These are phyloP conservation scores for Fusarium udum DNA, from an alignment of 2,329 filamentous ascomycete species.

Conservation along the genomic window DNA sequence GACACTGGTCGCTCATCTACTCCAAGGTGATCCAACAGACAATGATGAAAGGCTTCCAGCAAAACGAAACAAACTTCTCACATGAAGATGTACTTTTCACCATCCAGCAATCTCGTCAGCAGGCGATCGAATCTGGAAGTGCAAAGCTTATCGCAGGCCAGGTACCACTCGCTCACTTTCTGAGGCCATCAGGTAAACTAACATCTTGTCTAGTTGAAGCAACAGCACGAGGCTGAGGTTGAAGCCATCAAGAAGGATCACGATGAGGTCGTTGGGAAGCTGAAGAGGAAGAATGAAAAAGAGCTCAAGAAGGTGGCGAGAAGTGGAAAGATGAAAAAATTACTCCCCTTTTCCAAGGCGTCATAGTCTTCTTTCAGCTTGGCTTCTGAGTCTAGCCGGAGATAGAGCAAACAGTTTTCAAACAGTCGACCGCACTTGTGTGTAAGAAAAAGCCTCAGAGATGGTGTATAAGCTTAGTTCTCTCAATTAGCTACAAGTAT, in stretches of 20 bases:
- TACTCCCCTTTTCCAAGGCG: background rate
- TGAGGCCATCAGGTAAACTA: background rate
- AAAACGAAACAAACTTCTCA: background rate
- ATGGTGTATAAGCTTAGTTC: too few relatives aligned
- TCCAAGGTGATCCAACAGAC: background rate
- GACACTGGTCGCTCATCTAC: background rate
- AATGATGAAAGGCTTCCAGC: background rate
- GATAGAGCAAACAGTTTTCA: background rate
- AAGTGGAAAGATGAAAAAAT: background rate
- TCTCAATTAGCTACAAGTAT: background rate
- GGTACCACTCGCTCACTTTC: background rate
- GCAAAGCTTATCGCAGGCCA: background rate
- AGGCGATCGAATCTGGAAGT: background rate
- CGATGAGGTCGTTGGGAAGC: background rate
- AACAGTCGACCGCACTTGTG: accelerated
- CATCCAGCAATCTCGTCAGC: background rate
- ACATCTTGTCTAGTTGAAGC: background rate
- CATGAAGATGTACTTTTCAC: background rate
- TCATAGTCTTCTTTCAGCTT: background rate
- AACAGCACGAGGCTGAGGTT: background rate
- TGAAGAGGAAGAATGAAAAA: background rate
- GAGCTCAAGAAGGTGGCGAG: background rate
- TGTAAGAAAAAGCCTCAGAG: background rate
- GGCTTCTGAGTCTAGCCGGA: background rate
- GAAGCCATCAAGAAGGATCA: background rate